Evolutionary conservation across 1,284 basidiomycete species (phyloP).

Genomic region (Neolentinus lepideus): DNA sequence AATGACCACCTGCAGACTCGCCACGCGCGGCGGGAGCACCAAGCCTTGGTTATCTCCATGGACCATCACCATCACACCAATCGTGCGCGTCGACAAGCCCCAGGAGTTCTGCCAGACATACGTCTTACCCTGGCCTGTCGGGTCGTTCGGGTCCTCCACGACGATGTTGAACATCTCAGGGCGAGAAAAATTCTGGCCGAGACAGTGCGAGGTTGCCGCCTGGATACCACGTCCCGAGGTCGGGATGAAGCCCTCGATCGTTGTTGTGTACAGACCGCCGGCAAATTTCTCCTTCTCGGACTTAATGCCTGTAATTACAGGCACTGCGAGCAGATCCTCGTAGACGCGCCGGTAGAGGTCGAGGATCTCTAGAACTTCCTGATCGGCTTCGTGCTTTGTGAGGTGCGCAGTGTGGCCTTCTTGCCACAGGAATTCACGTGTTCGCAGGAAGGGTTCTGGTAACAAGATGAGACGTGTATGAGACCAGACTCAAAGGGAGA

Average conservation of each 20-base stretch:
- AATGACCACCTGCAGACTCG: conserved; percentile 86
- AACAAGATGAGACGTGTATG: conserved; percentile 3
- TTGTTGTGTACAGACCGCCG: conserved; percentile 96
- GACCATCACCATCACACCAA: conserved; percentile 99
- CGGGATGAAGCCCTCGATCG: conserved; percentile 96
- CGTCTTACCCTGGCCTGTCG: conserved; percentile 59
- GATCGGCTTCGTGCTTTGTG: conserved; percentile 84
- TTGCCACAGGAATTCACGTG: conserved; percentile 99
- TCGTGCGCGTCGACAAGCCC: conserved; percentile 94
- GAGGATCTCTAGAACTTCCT: conserved; percentile 90
- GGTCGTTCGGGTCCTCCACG: conserved; percentile 88
- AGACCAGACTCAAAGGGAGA: conserved; percentile 1
- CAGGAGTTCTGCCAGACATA: conserved; percentile 98
- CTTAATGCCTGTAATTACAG: conserved; percentile 95
- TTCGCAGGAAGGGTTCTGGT: conserved; percentile 94
- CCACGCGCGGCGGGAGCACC: conserved; percentile 92
- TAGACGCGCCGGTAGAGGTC: conserved; percentile 96
- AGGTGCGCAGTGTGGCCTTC: conserved; percentile 97
- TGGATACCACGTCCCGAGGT: conserved; percentile 98
- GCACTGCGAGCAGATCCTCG: conserved; percentile 94
- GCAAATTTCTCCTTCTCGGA: conserved; percentile 99
- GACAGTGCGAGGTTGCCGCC: conserved; percentile 94
- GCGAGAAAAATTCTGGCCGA: conserved; percentile 97
- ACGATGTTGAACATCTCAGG: conserved; percentile 97
- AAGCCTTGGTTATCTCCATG: conserved; percentile 98